These are phyloP conservation scores for Claviceps quebecensis DNA, from an alignment of 2,329 filamentous ascomycete species.

Conservation along the genomic window DNA sequence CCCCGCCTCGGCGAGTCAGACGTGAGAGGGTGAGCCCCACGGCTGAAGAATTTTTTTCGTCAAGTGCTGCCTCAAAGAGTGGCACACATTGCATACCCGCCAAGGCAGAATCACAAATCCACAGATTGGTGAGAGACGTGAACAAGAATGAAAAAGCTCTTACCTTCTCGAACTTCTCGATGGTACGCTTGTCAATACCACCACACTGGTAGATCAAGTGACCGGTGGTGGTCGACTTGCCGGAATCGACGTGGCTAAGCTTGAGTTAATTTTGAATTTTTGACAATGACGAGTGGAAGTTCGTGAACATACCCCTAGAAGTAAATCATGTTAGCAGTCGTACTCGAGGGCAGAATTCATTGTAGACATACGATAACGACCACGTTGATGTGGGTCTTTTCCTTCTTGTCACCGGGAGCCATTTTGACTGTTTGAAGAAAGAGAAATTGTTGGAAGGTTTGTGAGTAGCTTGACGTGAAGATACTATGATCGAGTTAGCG, in stretches of 20 bases:
- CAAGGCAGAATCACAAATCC: no score
- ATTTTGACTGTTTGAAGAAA: conserved; percentile 3
- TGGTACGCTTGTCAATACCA: conserved; percentile 99
- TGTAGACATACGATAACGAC: conserved; percentile 63
- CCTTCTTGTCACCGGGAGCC: conserved; percentile 54
- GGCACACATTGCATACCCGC: no score
- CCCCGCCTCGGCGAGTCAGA: no score
- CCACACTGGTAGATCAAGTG: conserved; percentile 99
- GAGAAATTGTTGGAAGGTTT: conserved; percentile 1
- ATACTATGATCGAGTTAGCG: conserved; percentile 3
- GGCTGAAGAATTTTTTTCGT: no score
- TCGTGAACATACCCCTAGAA: conserved; percentile 15
- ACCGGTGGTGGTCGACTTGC: conserved; percentile 91
- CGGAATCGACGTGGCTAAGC: conserved; percentile 85
- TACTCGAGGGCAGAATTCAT: not conserved
- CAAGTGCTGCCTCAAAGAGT: no score
- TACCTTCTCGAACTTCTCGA: conserved; percentile 99
- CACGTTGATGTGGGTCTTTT: conserved; percentile 93
- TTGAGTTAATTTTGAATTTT: conserved; percentile 16
- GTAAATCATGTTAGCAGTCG: conserved; percentile 8
- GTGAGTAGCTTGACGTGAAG: conserved; percentile 5
- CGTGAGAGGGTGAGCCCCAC: no score
- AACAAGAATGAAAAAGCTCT: conserved; percentile 19
- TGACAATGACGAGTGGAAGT: conserved; percentile 11
- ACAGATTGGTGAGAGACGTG: not conserved